Evolutionary conservation across 257 asterid species (phyloP), one percentile per base, ranked within the genome.

Genomic region (Gentiana straminea): DNA sequence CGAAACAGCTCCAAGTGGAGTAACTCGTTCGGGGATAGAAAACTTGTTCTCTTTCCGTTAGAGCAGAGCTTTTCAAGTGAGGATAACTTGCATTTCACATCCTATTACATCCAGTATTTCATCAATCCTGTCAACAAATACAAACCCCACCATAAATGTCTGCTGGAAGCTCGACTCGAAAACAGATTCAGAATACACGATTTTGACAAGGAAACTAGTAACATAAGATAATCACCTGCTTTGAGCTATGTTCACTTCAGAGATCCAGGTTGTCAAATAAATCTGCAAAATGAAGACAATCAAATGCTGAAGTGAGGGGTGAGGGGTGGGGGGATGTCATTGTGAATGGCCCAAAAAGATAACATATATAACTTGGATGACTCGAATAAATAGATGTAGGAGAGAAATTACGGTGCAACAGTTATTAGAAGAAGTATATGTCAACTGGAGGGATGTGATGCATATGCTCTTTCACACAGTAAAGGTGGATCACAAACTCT

Each of bases 181-280:
- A 8, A 1, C 41, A 13, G 4, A 59, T 15, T 41, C 62, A 48
- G 1, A 37, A 43, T 24, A 59, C 33, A 55, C 7, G 1, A 9
- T 1, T 2, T 8, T 13, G 13, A 5, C 9, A 35, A 47, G 7
- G 46, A 5, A 41, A 41, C 7, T 41, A 10, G 49, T n/a, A 34
- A 36, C 7, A 44, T 47, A n/a, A 4, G 38, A 11, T 36, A 9
- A 13, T 15, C 77, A 83, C 95, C 88, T 83, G 84, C 56, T 61
- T 66, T 66, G 73, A 60, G 81, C 84, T 33, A 89, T 75, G 73
- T 81, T 81, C 72, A 78, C 89, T 68, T 89, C 97, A 63, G 75
- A 77, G 60, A 81, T 63, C 97, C 86, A 81, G 49, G 87, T 83
- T 50, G 92, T 89, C 13, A 85, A 34, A 70, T 83, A 83, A 52